A percentile compares a stretch with the other conserved stretches of the same genome.
Conservation (phyloP, 2,329 filamentous ascomycete genomes). For the Sporothrix brasiliensis region DNA sequence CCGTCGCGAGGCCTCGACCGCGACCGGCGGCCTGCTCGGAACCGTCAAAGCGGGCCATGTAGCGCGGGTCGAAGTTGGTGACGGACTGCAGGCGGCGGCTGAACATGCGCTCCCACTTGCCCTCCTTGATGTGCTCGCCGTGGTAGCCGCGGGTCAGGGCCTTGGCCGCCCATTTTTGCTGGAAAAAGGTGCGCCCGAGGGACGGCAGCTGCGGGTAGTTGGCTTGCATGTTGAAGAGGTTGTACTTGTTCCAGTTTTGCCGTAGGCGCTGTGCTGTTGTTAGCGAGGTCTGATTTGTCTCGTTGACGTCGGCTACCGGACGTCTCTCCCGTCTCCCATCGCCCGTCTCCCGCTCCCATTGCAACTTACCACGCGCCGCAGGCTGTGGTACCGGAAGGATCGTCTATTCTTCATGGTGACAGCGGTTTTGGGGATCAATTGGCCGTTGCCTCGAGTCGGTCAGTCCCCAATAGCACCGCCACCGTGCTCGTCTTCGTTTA, state of each 20-base stretch:
- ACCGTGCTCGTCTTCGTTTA: slow-evolving; percentile 17
- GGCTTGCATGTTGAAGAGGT: slow-evolving; percentile 79
- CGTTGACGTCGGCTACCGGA: too few species aligned
- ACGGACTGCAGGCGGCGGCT: slow-evolving; percentile 77
- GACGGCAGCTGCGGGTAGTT: slow-evolving; percentile 52
- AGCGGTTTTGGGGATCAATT: slow-evolving; percentile 12
- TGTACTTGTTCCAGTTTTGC: slow-evolving; percentile 97
- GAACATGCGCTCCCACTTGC: slow-evolving; percentile 94
- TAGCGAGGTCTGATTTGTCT: not conserved
- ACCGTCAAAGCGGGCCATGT: slow-evolving; percentile 80
- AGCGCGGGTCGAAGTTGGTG: slow-evolving; percentile 78
- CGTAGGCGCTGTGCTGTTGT: slow-evolving; percentile 72
- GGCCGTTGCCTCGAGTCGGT: slow-evolving; percentile 1
- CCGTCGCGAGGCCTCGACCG: slow-evolving; percentile 65
- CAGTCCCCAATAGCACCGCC: slow-evolving; percentile 16
- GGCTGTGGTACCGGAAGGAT: slow-evolving; percentile 66
- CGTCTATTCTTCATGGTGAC: slow-evolving; percentile 56
- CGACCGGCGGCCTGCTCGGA: slow-evolving; percentile 80
- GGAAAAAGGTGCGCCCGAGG: slow-evolving; percentile 74
- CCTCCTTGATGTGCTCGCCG: slow-evolving; percentile 90
- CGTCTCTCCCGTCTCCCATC: not conserved
- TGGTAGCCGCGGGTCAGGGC: slow-evolving; percentile 83
- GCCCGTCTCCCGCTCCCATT: not conserved
- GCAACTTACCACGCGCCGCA: slow-evolving; percentile 64
- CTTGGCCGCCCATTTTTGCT: slow-evolving; percentile 97